Evolutionary conservation across 2,329 filamentous ascomycete genomes (phyloP), one percentile per base, ranked within the genome.

Genomic region (Balansia obtecta): DNA sequence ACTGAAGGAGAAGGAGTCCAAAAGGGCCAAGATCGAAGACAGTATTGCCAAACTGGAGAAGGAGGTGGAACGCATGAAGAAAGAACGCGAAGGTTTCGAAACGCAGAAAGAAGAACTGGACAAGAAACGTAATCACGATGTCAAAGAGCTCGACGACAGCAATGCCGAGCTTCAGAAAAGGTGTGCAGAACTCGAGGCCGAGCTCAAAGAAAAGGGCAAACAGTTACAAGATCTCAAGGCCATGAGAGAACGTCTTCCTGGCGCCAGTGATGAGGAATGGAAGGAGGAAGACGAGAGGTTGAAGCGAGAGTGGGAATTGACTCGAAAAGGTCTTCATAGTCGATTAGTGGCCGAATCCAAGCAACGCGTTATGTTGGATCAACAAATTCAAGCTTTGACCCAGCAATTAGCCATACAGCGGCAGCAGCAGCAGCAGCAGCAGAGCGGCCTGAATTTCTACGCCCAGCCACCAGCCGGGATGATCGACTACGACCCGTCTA

Each of bases 161-260:
- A 82, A 84, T 45, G 67, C 70, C 37, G 70, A 76, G 32, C 69
- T 86, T 20, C 83, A 88, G 58, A 77, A 84, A 39, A 81, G 82
- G 51, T 77, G 78, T 52, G 69, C 75, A 6, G 72, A 73, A 34
- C 70, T 91, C 47, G 87, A 93, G 63, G 77, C 85, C 9, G 83
- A 87, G 54, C 75, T 93, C 30, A 83, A 81, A 56, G 77, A 86
- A 50, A 71, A 71, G 55, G 68, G 68, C 53, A 86, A 84, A 50
- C 79, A 84, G 55, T 79, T 91, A 56, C 87, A 88, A 62, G 76
- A 82, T 48, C 73, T 89, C 27, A 87, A 93, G 62, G 80, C 83
- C 52, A 78, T 84, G 55, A 71, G 81, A 46, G 84, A 84, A 63
- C 77, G 75, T 50, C 72, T 80, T 12, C 76, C 79, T 2, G 81